These are phyloP conservation scores for Aspergillus homomorphus DNA, from an alignment of 495 filamentous ascomycete genomes.

Conservation along the genomic window DNA sequence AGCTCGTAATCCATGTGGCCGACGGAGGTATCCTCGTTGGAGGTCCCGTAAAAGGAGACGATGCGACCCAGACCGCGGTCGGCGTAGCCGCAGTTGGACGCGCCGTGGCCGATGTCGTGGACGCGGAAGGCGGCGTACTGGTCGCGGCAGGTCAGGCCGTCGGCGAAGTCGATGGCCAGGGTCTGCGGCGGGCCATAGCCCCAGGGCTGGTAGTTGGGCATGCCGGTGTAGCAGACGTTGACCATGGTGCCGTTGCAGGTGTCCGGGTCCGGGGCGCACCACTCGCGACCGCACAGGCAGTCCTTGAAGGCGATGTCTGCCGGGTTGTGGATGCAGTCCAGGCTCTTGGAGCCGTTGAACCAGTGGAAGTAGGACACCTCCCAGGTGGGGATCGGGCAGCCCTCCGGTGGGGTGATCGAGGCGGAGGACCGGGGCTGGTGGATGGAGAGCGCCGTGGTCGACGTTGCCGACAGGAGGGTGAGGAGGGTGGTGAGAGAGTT, in stretches of 20 bases:
- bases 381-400: constrained; percentile 36
- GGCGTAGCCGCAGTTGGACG: constrained; percentile 35
- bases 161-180: constrained; percentile 31
- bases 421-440: constrained; percentile 11
- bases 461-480: constrained; percentile 9
- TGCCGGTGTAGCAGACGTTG: constrained; percentile 33
- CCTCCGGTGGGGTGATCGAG: constrained; percentile 31
- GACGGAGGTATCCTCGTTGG: constrained; percentile 21
- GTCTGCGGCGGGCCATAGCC: constrained; percentile 34
- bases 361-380: constrained; percentile 29
- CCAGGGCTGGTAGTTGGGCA: constrained; percentile 39
- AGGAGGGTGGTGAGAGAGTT: background rate
- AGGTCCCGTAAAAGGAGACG: constrained; percentile 34
- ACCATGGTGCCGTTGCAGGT: constrained; percentile 35
- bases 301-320: constrained; percentile 28
- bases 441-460: constrained; percentile 11
- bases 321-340: constrained; percentile 39
- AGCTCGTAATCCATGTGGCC: constrained; percentile 34
- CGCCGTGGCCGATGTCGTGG: constrained; percentile 34
- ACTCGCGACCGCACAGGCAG: constrained; percentile 26
- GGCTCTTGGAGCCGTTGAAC: constrained; percentile 35
- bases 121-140: constrained; percentile 36
- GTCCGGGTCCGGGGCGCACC: constrained; percentile 29
- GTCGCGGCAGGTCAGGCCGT: constrained; percentile 35
- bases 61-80: constrained; percentile 31